A percentile compares a stretch with the other conserved stretches of the same genome.
Evolutionary conservation across 306 rosid genomes (phyloP).

Genomic region (Senna tora): DNA sequence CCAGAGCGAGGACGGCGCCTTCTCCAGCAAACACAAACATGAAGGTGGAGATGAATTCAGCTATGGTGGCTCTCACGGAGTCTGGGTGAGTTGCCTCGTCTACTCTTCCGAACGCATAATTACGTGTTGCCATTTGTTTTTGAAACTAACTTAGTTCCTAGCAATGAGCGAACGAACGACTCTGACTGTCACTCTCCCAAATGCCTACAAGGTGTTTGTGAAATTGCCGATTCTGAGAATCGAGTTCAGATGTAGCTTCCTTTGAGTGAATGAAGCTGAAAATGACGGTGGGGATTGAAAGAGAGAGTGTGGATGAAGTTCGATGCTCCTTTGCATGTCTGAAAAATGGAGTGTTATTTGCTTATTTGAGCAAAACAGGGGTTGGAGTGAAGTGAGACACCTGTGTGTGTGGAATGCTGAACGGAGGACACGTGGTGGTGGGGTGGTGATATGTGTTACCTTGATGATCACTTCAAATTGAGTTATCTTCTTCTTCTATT

Average conservation of each 20-base stretch:
- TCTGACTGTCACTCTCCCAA: not conserved
- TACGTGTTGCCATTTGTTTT: conserved; percentile 57
- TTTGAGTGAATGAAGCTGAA: conserved; percentile 6
- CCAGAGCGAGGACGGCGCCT: conserved; percentile 91
- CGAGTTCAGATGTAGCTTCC: not conserved
- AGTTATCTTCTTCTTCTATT: conserved; percentile 11
- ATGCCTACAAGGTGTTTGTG: conserved; percentile 20
- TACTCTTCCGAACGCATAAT: conserved; percentile 76
- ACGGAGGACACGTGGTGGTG: conserved; percentile 43
- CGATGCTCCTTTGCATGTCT: conserved; percentile 59
- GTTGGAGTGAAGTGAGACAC: conserved; percentile 50
- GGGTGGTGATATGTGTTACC: conserved; percentile 33
- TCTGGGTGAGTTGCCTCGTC: conserved; percentile 96
- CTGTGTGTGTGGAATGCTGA: conserved; percentile 41
- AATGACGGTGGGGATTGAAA: not conserved
- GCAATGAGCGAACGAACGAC: no score
- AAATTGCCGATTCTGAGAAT: not conserved
- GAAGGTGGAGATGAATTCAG: conserved; percentile 82
- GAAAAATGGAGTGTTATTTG: conserved; percentile 52
- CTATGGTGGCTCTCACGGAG: conserved; percentile 84
- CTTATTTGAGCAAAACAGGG: conserved; percentile 46
- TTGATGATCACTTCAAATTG: conserved; percentile 19
- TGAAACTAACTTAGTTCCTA: no score
- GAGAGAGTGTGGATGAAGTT: not conserved
- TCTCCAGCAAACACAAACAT: conserved; percentile 93